Evolutionary conservation across 441 rosid species (phyloP), one percentile per base, ranked within the genome.

Genomic region (Gossypium laxum): DNA sequence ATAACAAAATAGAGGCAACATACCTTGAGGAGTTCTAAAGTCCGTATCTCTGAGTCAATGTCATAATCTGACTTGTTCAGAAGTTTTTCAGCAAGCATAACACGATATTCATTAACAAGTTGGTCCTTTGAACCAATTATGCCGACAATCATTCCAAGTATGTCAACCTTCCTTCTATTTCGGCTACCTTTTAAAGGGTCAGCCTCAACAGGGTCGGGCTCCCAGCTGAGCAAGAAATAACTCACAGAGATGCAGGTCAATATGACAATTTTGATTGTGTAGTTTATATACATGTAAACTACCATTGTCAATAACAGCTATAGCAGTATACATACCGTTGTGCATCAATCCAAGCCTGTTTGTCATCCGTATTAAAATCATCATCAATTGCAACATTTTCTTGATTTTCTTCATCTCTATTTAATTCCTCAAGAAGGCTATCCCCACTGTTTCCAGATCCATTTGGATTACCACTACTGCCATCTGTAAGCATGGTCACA

Each of bases 401-500:
- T 86, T 85, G 97, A 78, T 71, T 83, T 83, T 91, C 97, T 78
- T 88, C 96, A 80, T 94, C 97, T 72, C 89, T 89, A 82, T 90
- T 94, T 76, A 94, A 79, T 75, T 90, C 99, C 79, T 94, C 99
- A 67, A 94, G 99, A 78, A 94, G 98, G 85, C 97, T 92, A 84
- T 90, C 99, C 79, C 96, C 97, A 74, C 87, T 75, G 72, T 83
- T 88, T 65, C 92, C 92, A 28, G 95, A 85, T 75, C 92, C 97
- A 83, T 81, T 91, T 54, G 88, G 81, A 78, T 87, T 89, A 51
- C 96, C 91, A 71, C 91, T 90, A 52, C 84, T 87, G 56, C 99
- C 99, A 82, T 88, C 98, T 2, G 97, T 92, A 62, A 94, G 98
- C 99, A 94, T 90, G 77, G 98, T 92, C 58, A 94, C 98, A 70